phyloP scores from a whole-genome alignment of 148 eudicot genomes.

The Vaccinium darrowii region DNA sequence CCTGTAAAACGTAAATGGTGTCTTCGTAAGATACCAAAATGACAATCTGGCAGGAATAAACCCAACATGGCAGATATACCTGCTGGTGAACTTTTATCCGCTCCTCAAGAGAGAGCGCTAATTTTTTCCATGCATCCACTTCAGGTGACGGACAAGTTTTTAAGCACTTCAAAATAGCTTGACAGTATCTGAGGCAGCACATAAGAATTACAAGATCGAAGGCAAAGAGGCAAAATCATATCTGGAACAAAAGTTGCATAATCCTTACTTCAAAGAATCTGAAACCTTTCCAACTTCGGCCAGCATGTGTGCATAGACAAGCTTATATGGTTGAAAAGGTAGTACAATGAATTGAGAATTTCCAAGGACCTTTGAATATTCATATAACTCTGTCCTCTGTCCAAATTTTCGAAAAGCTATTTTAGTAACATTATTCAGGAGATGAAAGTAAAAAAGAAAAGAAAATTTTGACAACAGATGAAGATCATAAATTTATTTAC shows the following conservation, averaged over 20 bases:
- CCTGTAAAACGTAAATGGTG: slow-evolving; percentile 34
- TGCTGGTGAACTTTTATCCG: slow-evolving; percentile 67
- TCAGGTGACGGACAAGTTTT: slow-evolving; percentile 65
- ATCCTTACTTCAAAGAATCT: slow-evolving; percentile 72
- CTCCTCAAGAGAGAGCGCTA: slow-evolving; percentile 70
- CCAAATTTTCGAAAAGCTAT: slow-evolving; percentile 30
- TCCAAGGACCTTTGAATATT: slow-evolving; percentile 78
- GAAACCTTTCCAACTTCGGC: slow-evolving; percentile 78
- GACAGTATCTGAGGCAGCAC: slow-evolving; percentile 58
- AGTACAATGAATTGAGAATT: slow-evolving; percentile 66
- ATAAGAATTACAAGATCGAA: background rate
- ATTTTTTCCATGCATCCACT: slow-evolving; percentile 52
- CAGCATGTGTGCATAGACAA: slow-evolving; percentile 74
- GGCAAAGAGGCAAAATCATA: background rate
- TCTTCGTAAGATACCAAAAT: background rate
- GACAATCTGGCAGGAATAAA: background rate
- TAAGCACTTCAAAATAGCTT: slow-evolving; percentile 51
- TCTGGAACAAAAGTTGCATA: background rate
- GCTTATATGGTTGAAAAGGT: slow-evolving; percentile 81
- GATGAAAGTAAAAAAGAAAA: background rate
- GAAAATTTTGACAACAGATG: background rate
- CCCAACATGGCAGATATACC: slow-evolving; percentile 30
- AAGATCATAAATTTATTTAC: background rate
- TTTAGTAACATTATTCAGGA: background rate
- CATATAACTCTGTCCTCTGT: slow-evolving; percentile 75